Base-by-base conservation (phyloP, 2,329 filamentous ascomycete species). In the Fusarium falciforme region DNA sequence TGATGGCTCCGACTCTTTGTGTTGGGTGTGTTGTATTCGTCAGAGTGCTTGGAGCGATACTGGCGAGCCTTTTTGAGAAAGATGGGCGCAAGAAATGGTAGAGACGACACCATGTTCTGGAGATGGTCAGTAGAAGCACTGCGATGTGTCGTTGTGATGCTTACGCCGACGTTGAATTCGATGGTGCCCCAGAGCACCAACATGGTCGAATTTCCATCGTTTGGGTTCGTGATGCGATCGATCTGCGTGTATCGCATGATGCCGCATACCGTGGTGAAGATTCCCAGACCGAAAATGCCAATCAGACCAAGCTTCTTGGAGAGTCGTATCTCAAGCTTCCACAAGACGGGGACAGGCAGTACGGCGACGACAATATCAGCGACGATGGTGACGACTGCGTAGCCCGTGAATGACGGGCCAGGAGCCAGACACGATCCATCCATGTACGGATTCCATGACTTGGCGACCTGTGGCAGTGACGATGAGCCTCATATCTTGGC, bases 131-230 rank as follows among this genome's bases (percentile, higher is more conserved):
- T 29, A 64, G 60, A n/a, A 49, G n/a, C 25, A 36, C 16, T 22
- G 11, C 2, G 12, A 10, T 17, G 4, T 20, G 6, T 10, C 1
- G 17, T 5, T 14, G 29, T 6, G 54, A 49, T 29, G 76, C 86
- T 76, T 83, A 89, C 87, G 12, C 88, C 88, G 33, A 89, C 84
- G 71, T 89, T 89, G 78, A 89, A 87, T 76, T 90, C 88, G 64
- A 90, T 87, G 3, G 85, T 87, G 6, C 88, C 88, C 88, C 88
- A 90, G 0, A 89, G 79, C 1, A 90, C 83, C 12, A 90, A 81
- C 85, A 88, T 87, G 6, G 88, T 89, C 0, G 88, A 89, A 73
- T 89, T 87, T 10, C 87, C 87, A 40, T 89, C 86, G 3, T 85
- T 86, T 14, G 80, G 65, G 12, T 69, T 79, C 17, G 86, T 85